Base-by-base conservation (phyloP, 768 basidiomycete genomes). In the Kwoniella sp. region DNA sequence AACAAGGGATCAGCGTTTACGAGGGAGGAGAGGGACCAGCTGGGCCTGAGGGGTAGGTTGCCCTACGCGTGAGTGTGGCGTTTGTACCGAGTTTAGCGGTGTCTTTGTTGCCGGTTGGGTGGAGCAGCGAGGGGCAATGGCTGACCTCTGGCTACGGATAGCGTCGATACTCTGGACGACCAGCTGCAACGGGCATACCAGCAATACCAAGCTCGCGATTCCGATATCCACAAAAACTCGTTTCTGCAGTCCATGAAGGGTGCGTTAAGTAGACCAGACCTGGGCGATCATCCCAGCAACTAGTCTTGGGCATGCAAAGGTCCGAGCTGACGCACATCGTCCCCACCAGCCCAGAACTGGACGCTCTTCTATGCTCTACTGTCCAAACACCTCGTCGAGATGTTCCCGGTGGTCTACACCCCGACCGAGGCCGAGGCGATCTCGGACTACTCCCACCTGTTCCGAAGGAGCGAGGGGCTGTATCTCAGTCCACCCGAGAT, bases 361-460 rank as follows among this genome's bases (percentile, higher is more conserved):
- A 84, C 86, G 1, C 76, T 91, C 19, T 91, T 87, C 75, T 90
- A 86, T 71, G 77, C 80, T 3, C 75, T 93, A 14, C 65, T 86
- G 15, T 65, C 76, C 17, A 75, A 78, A 36, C 78, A 87, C 65
- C 73, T 87, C 45, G 77, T 78, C 46, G 84, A 86, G 65, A 75
- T 86, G 40, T 70, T 70, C 42, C 65, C 68, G 7, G 49, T 69
- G 41, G 60, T 65, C 28, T 68, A 67, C 31, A 69, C 57, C 4
- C 60, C 65, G 15, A 55, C 56, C 10, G 64, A 88, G 82, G 86
- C 84, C 4, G 84, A 88, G 40, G 88, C 88, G 0, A 89, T 90
- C 50, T 77, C 84, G 9, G 81, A 85, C 50, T 91, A 90, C 69
- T 90, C 88, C 0, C 86, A 88, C 69, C 77, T 90, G 3, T 91